Percentiles rank a stretch among this genome's conserved stretches.
phyloP scores from a whole-genome alignment of 2,329 filamentous ascomycete species.

The Acarospora socialis region DNA sequence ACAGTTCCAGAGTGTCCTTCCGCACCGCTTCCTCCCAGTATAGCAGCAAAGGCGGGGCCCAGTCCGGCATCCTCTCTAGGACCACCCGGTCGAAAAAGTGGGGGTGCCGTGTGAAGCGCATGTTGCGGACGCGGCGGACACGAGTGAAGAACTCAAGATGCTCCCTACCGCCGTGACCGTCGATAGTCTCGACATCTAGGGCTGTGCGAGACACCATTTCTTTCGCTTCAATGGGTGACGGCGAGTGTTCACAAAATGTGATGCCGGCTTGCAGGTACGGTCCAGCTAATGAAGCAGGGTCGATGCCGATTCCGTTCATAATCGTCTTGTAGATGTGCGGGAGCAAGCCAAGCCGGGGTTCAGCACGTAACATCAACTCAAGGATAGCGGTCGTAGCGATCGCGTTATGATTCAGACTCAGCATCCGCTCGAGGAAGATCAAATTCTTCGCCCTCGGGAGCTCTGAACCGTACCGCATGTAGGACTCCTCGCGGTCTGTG shows the following conservation, averaged over 20 bases:
- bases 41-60: conserved; percentile 39
- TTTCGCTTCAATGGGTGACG: conserved; percentile 15
- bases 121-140: conserved; percentile 16
- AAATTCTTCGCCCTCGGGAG: conserved; percentile 6
- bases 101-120: conserved; percentile 37
- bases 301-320: conserved; percentile 38
- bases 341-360: conserved; percentile 34
- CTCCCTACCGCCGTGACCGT: conserved; percentile 32
- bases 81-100: conserved; percentile 26
- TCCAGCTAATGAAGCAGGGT: conserved; percentile 32
- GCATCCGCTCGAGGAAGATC: conserved; percentile 51
- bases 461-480: conserved; percentile 17
- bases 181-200: conserved; percentile 34
- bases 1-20: conserved; percentile 28
- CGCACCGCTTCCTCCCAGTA: conserved; percentile 34
- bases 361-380: conserved; percentile 39
- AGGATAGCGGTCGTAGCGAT: conserved; percentile 43
- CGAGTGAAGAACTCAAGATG: conserved; percentile 38
- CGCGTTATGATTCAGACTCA: conserved; percentile 46
- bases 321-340: conserved; percentile 39
- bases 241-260: conserved; percentile 35
- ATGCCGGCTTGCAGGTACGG: conserved; percentile 46
- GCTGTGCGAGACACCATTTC: conserved; percentile 22
- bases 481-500: conserved; percentile 21
- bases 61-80: conserved; percentile 30